phyloP scores from a whole-genome alignment of 225 moss, liverwort and hornwort genomes.

The Anthoceros angustus region DNA sequence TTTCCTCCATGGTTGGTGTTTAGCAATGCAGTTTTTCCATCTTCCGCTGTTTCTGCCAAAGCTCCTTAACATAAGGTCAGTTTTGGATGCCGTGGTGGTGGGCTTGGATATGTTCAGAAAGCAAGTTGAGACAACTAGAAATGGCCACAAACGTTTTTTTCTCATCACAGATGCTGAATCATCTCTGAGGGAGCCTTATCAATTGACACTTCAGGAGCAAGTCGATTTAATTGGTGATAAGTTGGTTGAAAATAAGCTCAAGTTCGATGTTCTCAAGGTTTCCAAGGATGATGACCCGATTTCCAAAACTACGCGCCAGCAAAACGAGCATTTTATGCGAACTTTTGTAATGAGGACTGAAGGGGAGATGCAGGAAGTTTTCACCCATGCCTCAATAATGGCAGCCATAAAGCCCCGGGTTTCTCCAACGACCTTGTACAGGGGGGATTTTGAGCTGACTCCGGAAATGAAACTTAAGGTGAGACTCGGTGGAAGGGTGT shows the following conservation, averaged over 20 bases:
- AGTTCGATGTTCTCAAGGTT: slow-evolving; percentile 56
- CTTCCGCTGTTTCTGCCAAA: slow-evolving; percentile 53
- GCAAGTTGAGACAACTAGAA: slow-evolving; percentile 45
- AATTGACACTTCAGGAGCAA: slow-evolving; percentile 62
- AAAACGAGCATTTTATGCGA: slow-evolving; percentile 55
- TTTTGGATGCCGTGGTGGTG: slow-evolving; percentile 81
- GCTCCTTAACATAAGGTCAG: slow-evolving; percentile 40
- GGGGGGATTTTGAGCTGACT: slow-evolving; percentile 85
- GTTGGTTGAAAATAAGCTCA: slow-evolving; percentile 55
- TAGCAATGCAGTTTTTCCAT: background rate
- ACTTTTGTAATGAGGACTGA: slow-evolving; percentile 54
- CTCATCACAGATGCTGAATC: slow-evolving; percentile 67
- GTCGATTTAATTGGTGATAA: slow-evolving; percentile 48
- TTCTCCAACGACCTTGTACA: slow-evolving; percentile 75
- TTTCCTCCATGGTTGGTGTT: background rate
- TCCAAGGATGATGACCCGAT: slow-evolving; percentile 20
- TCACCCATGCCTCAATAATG: slow-evolving; percentile 47
- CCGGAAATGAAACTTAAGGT: slow-evolving; percentile 74
- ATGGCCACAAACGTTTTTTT: slow-evolving; percentile 73
- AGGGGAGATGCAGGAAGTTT: slow-evolving; percentile 45
- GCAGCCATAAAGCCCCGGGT: slow-evolving; percentile 58
- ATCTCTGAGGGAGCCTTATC: slow-evolving; percentile 46
- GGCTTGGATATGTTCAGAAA: slow-evolving; percentile 72
- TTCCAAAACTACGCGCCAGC: slow-evolving; percentile 23
- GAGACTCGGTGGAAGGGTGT: background rate